phyloP scores from a whole-genome alignment of 2,329 filamentous ascomycete species.

The Fusarium coicis region DNA sequence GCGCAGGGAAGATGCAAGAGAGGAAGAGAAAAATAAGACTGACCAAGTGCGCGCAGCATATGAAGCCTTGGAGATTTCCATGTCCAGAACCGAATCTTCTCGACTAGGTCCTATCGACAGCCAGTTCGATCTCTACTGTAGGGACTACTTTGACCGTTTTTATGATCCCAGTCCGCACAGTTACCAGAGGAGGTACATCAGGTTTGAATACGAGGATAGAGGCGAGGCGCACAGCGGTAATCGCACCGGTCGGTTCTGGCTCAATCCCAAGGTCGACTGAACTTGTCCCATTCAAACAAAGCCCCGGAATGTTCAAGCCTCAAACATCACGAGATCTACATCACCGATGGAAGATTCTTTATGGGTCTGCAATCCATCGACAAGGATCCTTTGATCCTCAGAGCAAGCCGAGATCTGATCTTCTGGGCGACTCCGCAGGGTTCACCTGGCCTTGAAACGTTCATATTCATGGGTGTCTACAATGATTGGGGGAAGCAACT shows the following conservation, averaged over 20 bases:
- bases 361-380: neutral
- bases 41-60: neutral
- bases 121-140: conserved; percentile 6
- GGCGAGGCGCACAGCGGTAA: rapidly evolving
- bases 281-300: neutral
- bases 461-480: conserved; percentile 3
- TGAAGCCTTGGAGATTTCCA: neutral
- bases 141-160: neutral
- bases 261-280: neutral
- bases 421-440: neutral
- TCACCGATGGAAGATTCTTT: neutral
- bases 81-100: neutral
- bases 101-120: neutral
- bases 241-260: neutral
- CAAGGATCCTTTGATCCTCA: neutral
- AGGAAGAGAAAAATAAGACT: neutral
- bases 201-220: neutral
- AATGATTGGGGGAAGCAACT: conserved; percentile 1
- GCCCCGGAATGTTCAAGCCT: neutral
- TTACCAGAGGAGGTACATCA: neutral
- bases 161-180: neutral
- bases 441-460: neutral
- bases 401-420: neutral
- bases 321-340: neutral
- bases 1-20: neutral